phyloP scores from a whole-genome alignment of 1,284 basidiomycete genomes.

The Ustilago vetiveriae region DNA sequence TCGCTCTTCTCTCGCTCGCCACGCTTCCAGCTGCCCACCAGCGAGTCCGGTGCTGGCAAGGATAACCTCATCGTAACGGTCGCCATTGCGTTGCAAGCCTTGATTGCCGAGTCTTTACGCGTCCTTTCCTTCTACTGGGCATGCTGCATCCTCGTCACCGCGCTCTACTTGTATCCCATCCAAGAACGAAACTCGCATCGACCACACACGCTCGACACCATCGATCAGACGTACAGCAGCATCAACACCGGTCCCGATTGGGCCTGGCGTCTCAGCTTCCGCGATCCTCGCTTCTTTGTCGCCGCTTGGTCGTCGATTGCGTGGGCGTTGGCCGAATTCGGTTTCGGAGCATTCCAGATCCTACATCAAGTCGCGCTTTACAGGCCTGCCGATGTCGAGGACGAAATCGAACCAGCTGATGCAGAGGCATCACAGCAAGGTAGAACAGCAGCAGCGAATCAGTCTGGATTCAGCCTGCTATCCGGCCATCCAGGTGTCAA shows the following conservation, averaged over 20 bases:
- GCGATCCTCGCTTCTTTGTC: constrained; percentile 44
- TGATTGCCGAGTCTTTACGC: constrained; percentile 33
- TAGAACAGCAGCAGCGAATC: constrained; percentile 9
- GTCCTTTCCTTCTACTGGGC: constrained; percentile 46
- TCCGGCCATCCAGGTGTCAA: constrained; percentile 14
- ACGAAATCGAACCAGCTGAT: background rate
- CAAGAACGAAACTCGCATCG: constrained; percentile 27
- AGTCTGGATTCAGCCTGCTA: constrained; percentile 38
- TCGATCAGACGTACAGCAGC: background rate
- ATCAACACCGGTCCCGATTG: constrained; percentile 23
- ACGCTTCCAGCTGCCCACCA: constrained; percentile 13
- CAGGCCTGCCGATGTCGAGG: constrained; percentile 20
- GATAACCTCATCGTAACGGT: constrained; percentile 28
- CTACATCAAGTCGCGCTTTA: constrained; percentile 44
- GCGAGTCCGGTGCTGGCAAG: constrained; percentile 12
- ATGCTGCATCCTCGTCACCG: constrained; percentile 42
- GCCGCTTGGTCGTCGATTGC: constrained; percentile 43
- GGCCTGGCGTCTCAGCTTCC: constrained; percentile 41
- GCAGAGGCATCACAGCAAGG: background rate
- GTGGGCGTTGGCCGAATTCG: constrained; percentile 40
- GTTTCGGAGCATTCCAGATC: constrained; percentile 41
- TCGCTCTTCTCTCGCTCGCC: constrained; percentile 21
- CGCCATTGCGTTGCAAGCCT: constrained; percentile 36
- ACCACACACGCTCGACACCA: background rate
- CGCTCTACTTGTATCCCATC: constrained; percentile 41